Percentiles rank a stretch among this genome's conserved stretches.
Conservation (phyloP, 1,139 yeast genomes). For the Blastobotrys capitulatus region DNA sequence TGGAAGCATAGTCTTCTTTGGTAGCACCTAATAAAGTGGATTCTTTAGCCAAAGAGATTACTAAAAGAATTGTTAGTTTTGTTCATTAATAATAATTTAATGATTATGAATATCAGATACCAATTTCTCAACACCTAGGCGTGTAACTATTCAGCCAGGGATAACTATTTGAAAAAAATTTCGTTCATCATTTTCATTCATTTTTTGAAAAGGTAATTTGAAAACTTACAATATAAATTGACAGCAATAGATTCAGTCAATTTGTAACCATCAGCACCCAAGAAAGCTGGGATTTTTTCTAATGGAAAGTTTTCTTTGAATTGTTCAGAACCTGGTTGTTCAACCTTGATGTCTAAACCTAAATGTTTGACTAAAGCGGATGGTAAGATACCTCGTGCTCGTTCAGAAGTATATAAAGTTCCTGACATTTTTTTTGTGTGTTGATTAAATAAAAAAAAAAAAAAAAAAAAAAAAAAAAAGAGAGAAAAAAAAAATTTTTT, state of each 20-base stretch:
- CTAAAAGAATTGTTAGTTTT: constrained; percentile 17
- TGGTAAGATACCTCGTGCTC: constrained; percentile 41
- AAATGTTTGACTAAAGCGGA: constrained; percentile 63
- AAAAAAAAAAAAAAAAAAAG: constrained; percentile 3
- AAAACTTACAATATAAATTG: constrained; percentile 38
- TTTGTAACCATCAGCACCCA: constrained; percentile 74
- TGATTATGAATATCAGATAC: constrained; percentile 11
- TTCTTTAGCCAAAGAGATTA: constrained; percentile 29
- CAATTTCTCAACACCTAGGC: constrained; percentile 57
- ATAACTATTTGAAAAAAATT: constrained; percentile 54
- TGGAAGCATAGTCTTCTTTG: constrained; percentile 60
- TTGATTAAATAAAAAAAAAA: background rate
- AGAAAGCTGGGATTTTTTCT: constrained; percentile 68
- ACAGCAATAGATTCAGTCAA: constrained; percentile 78
- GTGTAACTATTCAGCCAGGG: constrained; percentile 72
- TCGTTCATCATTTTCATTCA: constrained; percentile 47
- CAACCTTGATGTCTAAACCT: constrained; percentile 63
- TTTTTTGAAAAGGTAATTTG: background rate
- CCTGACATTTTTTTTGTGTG: constrained; percentile 30
- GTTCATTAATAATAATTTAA: background rate
- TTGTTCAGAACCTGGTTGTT: constrained; percentile 40
- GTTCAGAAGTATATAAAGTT: constrained; percentile 26
- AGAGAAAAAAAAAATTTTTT: background rate
- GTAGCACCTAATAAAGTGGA: constrained; percentile 55
- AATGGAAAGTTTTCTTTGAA: constrained; percentile 64